Percentiles rank a stretch among this genome's conserved stretches.
Conservation (phyloP, 1,139 yeast genomes). For the Candida labiduridarum region DNA sequence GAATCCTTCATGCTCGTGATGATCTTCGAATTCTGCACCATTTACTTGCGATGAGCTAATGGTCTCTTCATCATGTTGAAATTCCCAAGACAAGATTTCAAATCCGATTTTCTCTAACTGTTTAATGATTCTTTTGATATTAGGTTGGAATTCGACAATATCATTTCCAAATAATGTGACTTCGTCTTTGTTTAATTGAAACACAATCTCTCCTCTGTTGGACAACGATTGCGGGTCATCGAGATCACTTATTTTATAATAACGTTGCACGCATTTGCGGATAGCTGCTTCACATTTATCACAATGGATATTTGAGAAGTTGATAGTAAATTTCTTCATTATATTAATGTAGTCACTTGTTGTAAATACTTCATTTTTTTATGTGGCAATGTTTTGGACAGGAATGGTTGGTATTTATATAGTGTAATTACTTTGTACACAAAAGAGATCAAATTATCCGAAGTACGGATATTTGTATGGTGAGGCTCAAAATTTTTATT, state of each 20-base stretch:
- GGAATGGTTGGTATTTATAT: too few species aligned
- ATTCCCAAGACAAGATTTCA: slow-evolving; percentile 37
- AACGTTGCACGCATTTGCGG: slow-evolving; percentile 17
- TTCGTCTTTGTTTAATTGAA: slow-evolving; percentile 20
- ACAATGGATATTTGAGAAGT: slow-evolving; percentile 54
- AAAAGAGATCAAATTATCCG: too few species aligned
- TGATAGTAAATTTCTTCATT: slow-evolving; percentile 32
- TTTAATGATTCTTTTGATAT: slow-evolving; percentile 26
- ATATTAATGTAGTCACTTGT: background rate
- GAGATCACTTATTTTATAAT: slow-evolving; percentile 16
- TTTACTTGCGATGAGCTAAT: slow-evolving; percentile 15
- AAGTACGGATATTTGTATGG: too few species aligned
- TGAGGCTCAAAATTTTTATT: too few species aligned
- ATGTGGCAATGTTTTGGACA: too few species aligned
- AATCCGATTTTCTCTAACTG: slow-evolving; percentile 33
- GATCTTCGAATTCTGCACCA: slow-evolving; percentile 3
- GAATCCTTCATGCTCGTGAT: slow-evolving; percentile 17
- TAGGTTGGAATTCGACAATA: slow-evolving; percentile 13
- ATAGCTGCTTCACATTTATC: slow-evolving; percentile 48
- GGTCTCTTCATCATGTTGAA: slow-evolving; percentile 21
- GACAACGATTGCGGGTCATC: slow-evolving; percentile 17
- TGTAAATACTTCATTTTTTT: background rate
- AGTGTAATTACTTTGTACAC: too few species aligned
- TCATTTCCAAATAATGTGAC: slow-evolving; percentile 24
- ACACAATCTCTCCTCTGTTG: slow-evolving; percentile 16